A percentile compares a stretch with the other conserved stretches of the same genome.
phyloP scores from a whole-genome alignment of 2,329 filamentous ascomycete genomes.

The Diaporthe eres region DNA sequence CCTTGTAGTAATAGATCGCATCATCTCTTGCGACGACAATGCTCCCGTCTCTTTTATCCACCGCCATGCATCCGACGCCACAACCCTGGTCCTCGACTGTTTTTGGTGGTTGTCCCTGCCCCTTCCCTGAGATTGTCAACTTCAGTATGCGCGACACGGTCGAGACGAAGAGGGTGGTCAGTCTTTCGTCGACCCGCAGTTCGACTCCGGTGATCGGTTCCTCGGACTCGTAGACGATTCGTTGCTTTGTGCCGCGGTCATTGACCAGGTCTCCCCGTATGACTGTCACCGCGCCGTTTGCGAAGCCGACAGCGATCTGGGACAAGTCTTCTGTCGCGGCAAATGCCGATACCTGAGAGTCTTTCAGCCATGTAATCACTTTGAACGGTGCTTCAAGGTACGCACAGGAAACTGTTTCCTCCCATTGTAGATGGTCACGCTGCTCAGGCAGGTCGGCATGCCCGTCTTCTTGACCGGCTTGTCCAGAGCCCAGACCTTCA shows the following conservation, averaged over 20 bases:
- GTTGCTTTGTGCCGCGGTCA: constrained; percentile 92
- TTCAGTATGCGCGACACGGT: constrained; percentile 92
- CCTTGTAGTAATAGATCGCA: constrained; percentile 93
- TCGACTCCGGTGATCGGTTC: constrained; percentile 95
- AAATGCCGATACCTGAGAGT: constrained; percentile 83
- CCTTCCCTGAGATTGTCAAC: constrained; percentile 87
- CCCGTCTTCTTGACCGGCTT: constrained; percentile 95
- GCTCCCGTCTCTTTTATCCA: constrained; percentile 84
- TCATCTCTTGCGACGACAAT: constrained; percentile 95
- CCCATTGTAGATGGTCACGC: constrained; percentile 87
- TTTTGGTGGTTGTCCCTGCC: constrained; percentile 89
- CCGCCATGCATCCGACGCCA: constrained; percentile 93
- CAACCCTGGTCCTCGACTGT: constrained; percentile 92
- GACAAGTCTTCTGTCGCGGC: constrained; percentile 88
- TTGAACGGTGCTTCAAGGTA: neutral
- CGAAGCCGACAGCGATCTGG: constrained; percentile 95
- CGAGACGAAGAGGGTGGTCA: constrained; percentile 89
- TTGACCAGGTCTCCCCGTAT: constrained; percentile 95
- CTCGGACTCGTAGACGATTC: constrained; percentile 95
- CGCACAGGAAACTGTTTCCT: constrained; percentile 85
- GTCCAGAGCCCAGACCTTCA: constrained; percentile 98
- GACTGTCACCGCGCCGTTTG: constrained; percentile 93
- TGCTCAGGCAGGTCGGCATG: constrained; percentile 88
- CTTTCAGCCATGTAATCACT: neutral
- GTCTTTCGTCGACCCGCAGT: constrained; percentile 71